Percentiles rank a stretch among this genome's conserved stretches.
These are phyloP conservation scores for Microdochium nivale DNA, from an alignment of 2,329 filamentous ascomycete genomes.

Conservation along the genomic window DNA sequence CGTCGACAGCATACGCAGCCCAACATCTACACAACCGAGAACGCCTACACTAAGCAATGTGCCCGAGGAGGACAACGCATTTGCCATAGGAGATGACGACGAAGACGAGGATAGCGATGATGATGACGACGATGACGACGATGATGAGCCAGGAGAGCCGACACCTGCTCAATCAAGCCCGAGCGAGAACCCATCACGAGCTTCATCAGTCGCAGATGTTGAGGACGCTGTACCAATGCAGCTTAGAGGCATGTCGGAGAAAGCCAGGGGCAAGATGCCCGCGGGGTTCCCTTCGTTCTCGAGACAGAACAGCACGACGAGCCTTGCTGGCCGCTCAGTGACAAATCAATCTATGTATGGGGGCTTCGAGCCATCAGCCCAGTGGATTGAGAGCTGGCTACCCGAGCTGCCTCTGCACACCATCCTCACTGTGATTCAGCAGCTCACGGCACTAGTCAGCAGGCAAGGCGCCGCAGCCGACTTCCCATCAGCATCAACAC, in stretches of 20 bases:
- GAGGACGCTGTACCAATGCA: conserved; percentile 80
- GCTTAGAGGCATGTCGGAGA: conserved; percentile 89
- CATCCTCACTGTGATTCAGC: conserved; percentile 66
- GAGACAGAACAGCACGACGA: conserved; percentile 81
- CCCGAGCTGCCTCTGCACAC: conserved; percentile 84
- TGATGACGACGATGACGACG: conserved; percentile 39
- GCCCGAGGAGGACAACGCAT: conserved; percentile 70
- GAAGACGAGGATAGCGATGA: conserved; percentile 54
- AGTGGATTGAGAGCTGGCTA: conserved; percentile 94
- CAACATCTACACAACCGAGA: conserved; percentile 43
- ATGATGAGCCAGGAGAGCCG: conserved; percentile 38
- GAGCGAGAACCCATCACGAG: conserved; percentile 52
- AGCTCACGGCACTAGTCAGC: conserved; percentile 50
- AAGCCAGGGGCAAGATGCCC: conserved; percentile 92
- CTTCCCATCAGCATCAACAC: conserved; percentile 31
- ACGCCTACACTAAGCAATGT: conserved; percentile 55
- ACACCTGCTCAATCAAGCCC: conserved; percentile 57
- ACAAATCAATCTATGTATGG: conserved; percentile 46
- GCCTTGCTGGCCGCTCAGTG: conserved; percentile 58
- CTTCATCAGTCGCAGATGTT: conserved; percentile 57
- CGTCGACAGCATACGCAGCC: conserved; percentile 59
- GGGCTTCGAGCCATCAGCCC: conserved; percentile 67
- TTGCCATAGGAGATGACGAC: conserved; percentile 84
- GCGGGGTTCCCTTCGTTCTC: conserved; percentile 76
- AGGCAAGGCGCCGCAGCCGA: conserved; percentile 36